phyloP scores from a whole-genome alignment of 2,329 filamentous ascomycete species.

The Aureobasidium sp. region DNA sequence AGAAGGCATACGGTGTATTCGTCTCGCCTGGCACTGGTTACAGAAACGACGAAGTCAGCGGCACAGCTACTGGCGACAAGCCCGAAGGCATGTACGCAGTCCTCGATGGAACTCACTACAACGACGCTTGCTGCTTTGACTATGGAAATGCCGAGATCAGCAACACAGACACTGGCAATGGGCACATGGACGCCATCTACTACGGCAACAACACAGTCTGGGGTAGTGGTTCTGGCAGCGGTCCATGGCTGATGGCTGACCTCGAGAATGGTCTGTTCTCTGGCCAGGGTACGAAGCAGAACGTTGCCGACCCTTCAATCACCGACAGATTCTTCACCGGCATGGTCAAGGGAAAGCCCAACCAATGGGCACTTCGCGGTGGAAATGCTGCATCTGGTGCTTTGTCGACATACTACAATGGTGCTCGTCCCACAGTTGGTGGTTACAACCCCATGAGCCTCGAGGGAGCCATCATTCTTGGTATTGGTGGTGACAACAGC shows the following conservation, averaged over 20 bases:
- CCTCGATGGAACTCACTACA: constrained; percentile 52
- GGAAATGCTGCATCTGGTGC: constrained; percentile 46
- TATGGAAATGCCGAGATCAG: constrained; percentile 36
- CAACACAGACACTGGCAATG: constrained; percentile 44
- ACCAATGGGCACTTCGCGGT: constrained; percentile 52
- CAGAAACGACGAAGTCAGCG: constrained; percentile 47
- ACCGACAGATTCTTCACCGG: constrained; percentile 49
- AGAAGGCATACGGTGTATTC: constrained; percentile 55
- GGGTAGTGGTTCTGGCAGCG: constrained; percentile 49
- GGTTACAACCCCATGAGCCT: constrained; percentile 56
- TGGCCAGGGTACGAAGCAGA: constrained; percentile 38
- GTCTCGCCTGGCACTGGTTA: constrained; percentile 54
- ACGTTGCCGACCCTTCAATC: constrained; percentile 45
- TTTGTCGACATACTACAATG: constrained; percentile 51
- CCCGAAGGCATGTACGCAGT: constrained; percentile 54
- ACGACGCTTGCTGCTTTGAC: constrained; percentile 44
- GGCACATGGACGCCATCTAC: constrained; percentile 63
- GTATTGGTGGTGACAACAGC: constrained; percentile 62
- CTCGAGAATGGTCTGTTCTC: constrained; percentile 60
- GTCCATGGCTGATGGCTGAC: constrained; percentile 62
- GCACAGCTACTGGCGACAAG: constrained; percentile 46
- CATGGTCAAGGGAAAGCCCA: constrained; percentile 45
- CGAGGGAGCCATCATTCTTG: constrained; percentile 58
- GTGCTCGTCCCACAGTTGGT: constrained; percentile 39
- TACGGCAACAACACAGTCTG: constrained; percentile 47